These are phyloP conservation scores for Camelina neglecta DNA, from an alignment of 345 rosid genomes.

Conservation along the genomic window DNA sequence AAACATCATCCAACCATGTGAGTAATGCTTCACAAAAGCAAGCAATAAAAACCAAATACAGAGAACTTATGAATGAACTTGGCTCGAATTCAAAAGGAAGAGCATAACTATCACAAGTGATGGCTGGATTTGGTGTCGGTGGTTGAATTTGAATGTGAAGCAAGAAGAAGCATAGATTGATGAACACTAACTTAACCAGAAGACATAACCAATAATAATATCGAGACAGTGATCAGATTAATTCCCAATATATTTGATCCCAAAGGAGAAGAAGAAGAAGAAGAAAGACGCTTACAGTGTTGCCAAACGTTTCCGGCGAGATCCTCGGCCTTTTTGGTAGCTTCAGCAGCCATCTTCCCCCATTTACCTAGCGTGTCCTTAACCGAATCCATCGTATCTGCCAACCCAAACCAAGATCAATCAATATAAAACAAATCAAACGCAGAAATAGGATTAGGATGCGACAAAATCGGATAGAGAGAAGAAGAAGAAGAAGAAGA, in stretches of 20 bases:
- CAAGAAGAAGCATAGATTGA: slow-evolving; percentile 3
- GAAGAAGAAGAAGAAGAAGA: background rate
- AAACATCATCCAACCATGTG: background rate
- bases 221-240: background rate
- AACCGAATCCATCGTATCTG: slow-evolving; percentile 82
- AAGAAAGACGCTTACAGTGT: slow-evolving; percentile 56
- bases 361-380: slow-evolving; percentile 85
- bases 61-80: background rate
- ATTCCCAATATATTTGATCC: slow-evolving; percentile 4
- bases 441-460: background rate
- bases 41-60: background rate
- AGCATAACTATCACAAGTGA: background rate
- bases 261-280: background rate
- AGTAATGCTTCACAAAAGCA: slow-evolving; percentile 2
- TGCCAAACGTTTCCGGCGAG: slow-evolving; percentile 95
- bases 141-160: background rate
- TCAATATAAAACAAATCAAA: slow-evolving; percentile 26
- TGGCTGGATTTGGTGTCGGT: slow-evolving; percentile 5
- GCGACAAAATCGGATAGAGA: slow-evolving; percentile 9
- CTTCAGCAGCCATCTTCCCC: slow-evolving; percentile 93
- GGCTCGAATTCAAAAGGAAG: background rate
- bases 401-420: slow-evolving; percentile 13
- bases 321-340: slow-evolving; percentile 90
- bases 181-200: background rate
- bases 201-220: background rate